These are phyloP conservation scores for Linnemannia schmuckeri DNA, from an alignment of 192 early-diverging fungal species.

Conservation along the genomic window DNA sequence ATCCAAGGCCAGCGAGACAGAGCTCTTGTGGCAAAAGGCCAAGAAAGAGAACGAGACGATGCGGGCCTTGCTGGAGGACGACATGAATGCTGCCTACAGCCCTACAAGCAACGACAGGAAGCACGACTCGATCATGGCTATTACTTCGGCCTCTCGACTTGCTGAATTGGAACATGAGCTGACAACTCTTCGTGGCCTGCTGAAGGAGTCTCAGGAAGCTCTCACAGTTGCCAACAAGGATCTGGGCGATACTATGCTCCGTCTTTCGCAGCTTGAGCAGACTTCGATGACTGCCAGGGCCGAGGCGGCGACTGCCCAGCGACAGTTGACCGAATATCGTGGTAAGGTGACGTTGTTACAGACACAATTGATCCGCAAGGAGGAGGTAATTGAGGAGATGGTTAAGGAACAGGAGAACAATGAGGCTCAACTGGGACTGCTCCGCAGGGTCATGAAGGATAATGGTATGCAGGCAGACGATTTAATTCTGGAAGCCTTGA, in stretches of 20 bases:
- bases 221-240: constrained; percentile 43
- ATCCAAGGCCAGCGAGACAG: constrained; percentile 54
- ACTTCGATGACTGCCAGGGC: constrained; percentile 59
- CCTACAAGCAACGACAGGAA: constrained; percentile 42
- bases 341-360: constrained; percentile 57
- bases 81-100: constrained; percentile 42
- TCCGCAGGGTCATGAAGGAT: constrained; percentile 59
- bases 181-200: constrained; percentile 29
- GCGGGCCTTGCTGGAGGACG: constrained; percentile 56
- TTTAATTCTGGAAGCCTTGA: constrained; percentile 24
- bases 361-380: constrained; percentile 56
- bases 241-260: constrained; percentile 57
- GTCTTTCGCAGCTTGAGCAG: constrained; percentile 63
- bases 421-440: constrained; percentile 63
- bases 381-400: constrained; percentile 56
- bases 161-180: constrained; percentile 58
- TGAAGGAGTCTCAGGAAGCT: constrained; percentile 44
- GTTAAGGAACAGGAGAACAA: constrained; percentile 61
- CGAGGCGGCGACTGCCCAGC: constrained; percentile 58
- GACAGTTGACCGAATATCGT: constrained; percentile 55
- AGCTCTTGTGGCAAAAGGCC: constrained; percentile 55
- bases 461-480: constrained; percentile 56
- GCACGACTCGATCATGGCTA: constrained; percentile 49
- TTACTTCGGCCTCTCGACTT: constrained; percentile 34
- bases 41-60: constrained; percentile 58